Base-by-base conservation (phyloP, 108 stramenopile species). In the Nannochloropsis gaditana region DNA sequence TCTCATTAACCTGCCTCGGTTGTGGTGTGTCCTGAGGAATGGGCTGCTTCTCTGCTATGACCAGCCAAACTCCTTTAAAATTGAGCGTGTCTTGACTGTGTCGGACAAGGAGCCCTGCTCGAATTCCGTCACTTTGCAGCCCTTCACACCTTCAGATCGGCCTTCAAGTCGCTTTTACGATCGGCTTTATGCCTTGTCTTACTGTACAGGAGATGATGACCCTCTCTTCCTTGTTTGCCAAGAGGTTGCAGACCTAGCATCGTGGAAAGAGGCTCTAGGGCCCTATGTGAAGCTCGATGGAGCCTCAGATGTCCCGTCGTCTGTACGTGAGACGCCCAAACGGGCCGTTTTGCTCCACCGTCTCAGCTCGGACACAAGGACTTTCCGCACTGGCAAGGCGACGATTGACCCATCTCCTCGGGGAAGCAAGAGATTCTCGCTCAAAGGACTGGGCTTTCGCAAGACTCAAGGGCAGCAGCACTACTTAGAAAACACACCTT, bases 191-290 rank as follows among this genome's bases (percentile, higher is more conserved):
- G 59, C 59, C 5, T n/a, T 73, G 3, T 73, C 59, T n/a, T 73
- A 73, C 6, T n/a, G n/a, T 73, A 15, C 2, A 6, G 59, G 59
- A n/a, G 59, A 73, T n/a, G 59, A 15, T 4, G 59, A 73, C 15
- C 59, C 59, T n/a, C 59, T 73, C 59, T 73, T 73, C n/a, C 59
- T 73, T n/a, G 59, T 73, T n/a, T 73, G 59, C 59, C 19, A 73
- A n/a, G 8, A 15, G n/a, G n/a, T 15, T n/a, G n/a, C 2, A 4
- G 59, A 73, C 19, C 15, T 73, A 2, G 19, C 59, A n/a, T 73
- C n/a, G 3, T 73, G 59, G 59, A 73, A 73, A 73, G 59, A 73
- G 59, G 59, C 59, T 73, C 59, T 73, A n/a, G 59, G n/a, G 59
- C 59, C 59, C 59, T 73, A 73, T n/a, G 2, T 73, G 19, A 73